Conservation (phyloP, 139 green algal genomes). For the Auxenochlorella protothecoides region DNA sequence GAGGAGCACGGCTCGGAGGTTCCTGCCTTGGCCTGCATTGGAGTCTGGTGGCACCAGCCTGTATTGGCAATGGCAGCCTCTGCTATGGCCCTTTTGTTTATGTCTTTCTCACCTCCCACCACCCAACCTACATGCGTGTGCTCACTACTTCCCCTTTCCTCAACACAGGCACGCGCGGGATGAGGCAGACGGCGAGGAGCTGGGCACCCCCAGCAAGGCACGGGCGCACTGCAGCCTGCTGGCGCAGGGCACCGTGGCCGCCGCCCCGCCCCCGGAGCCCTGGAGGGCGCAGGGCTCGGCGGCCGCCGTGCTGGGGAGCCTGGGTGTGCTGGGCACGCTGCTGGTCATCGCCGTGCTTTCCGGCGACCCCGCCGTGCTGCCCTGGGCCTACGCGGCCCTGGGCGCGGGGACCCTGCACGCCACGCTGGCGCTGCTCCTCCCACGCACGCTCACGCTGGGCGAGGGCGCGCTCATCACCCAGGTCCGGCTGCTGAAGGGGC, state of each 20-base stretch:
- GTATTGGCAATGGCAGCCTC: too few species aligned
- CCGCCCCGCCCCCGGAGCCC: too few species aligned
- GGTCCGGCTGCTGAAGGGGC: background rate
- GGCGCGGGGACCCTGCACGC: background rate
- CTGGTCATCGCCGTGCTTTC: background rate
- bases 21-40: too few species aligned
- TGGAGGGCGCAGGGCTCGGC: background rate
- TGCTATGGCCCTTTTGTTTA: too few species aligned
- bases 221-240: background rate
- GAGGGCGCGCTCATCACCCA: constrained; percentile 5
- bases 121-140: too few species aligned
- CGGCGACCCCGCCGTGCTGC: background rate
- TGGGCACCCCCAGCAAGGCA: too few species aligned
- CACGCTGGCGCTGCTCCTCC: constrained; percentile 1
- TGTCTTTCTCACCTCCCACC: too few species aligned
- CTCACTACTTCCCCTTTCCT: too few species aligned
- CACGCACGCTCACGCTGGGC: constrained; percentile 10
- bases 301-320: background rate
- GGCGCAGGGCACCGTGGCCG: background rate
- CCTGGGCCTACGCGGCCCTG: background rate
- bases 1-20: too few species aligned
- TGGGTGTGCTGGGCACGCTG: background rate
- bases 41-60: too few species aligned
- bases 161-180: too few species aligned
- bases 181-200: too few species aligned